Evolutionary conservation across 2,329 filamentous ascomycete species (phyloP), one percentile per base, ranked within the genome.

Genomic region (Lasiodiplodia gonubiensis): DNA sequence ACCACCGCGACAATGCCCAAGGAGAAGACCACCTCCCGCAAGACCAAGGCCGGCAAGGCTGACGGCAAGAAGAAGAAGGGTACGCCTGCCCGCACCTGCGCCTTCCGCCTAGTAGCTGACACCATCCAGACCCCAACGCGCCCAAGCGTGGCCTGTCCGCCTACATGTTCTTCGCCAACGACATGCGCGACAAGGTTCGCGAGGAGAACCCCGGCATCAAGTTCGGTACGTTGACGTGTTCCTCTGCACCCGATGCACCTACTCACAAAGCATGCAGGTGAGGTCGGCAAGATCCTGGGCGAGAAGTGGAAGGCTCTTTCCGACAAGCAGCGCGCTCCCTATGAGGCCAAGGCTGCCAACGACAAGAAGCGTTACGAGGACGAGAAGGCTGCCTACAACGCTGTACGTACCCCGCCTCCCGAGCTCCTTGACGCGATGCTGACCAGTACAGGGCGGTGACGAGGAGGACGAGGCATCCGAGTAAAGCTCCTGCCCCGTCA

Each of bases 91-190:
- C 51, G 55, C 55, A 30, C 60, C 61, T 37, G 51, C 42, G 12
- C 30, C 61, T 18, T 53, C 54, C 27, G 59, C n/a, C 5, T 2
- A 21, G 7, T 51, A 59, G 37, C 71, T 72, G 59, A 74, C 71
- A 60, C 23, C n/a, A 5, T 16, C 64, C 76, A 97, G 94, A 97
- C 83, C 93, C 93, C 83, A 97, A 97, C 84, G 94, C 94, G 69
- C 95, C 95, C 81, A 99, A 98, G 93, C 93, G 95, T 83, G 95
- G 94, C 86, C 92, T 99, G 61, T 98, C 95, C 65, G 95, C 95
- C 71, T 99, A 99, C 89, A 99, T 99, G 95, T 98, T 98, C 91
- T 99, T 98, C 81, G 95, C 95, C 89, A 98, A 98, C 79, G 95
- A 98, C 84, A 93, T 97, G 85, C 94, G 95, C 75, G 94, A 98